Evolutionary conservation across 148 eudicot species (phyloP).

Genomic region (Arbutus unedo): DNA sequence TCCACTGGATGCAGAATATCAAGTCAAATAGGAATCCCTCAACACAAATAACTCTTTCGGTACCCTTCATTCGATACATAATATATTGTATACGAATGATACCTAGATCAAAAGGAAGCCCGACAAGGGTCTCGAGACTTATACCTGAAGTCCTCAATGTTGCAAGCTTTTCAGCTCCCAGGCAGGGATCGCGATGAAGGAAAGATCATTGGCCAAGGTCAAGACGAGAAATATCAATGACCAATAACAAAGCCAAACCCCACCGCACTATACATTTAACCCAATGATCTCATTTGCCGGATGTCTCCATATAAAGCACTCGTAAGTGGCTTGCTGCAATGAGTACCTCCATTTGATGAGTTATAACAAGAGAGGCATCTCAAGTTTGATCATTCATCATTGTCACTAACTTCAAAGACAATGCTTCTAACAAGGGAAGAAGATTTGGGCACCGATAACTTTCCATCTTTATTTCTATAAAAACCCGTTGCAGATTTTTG

Average conservation of each 20-base stretch:
- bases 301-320: background rate
- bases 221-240: background rate
- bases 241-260: background rate
- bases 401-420: slow-evolving; percentile 53
- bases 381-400: slow-evolving; percentile 32
- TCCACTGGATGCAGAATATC: background rate
- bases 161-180: background rate
- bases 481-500: slow-evolving; percentile 26
- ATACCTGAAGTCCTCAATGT: background rate
- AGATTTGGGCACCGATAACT: slow-evolving; percentile 24
- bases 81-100: background rate
- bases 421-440: slow-evolving; percentile 26
- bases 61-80: background rate
- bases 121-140: background rate
- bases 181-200: background rate
- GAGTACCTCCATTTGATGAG: background rate
- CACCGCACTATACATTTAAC: background rate
- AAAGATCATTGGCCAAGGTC: background rate
- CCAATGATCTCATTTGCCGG: background rate
- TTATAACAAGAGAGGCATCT: background rate
- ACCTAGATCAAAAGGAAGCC: background rate
- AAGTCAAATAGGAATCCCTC: background rate
- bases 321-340: background rate
- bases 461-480: slow-evolving; percentile 21
- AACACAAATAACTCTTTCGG: background rate